Evolutionary conservation across 352 stramenopile species (phyloP).

Genomic region (Pythium phragmiticola): DNA sequence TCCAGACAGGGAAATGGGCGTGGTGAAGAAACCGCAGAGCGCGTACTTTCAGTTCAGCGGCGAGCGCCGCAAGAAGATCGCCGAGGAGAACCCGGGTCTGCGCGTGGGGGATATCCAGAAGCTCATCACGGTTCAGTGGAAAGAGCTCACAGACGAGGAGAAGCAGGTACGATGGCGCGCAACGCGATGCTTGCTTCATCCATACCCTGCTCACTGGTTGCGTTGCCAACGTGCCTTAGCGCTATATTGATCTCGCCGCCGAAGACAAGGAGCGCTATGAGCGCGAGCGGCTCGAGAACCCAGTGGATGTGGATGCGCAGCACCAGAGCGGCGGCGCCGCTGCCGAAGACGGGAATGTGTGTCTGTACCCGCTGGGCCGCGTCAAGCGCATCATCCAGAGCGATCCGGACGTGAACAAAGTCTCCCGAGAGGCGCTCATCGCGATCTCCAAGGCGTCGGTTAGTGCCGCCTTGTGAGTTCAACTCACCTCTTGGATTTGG

Average conservation of each 20-base stretch:
- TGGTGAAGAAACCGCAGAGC: constrained; percentile 84
- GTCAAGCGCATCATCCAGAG: constrained; percentile 94
- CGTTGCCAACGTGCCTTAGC: constrained; percentile 21
- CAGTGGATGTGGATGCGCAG: constrained; percentile 52
- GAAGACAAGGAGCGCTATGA: constrained; percentile 88
- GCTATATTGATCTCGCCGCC: constrained; percentile 79
- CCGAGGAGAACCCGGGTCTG: constrained; percentile 53
- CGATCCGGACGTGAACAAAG: constrained; percentile 89
- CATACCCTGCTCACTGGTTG: neutral
- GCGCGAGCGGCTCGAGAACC: constrained; percentile 70
- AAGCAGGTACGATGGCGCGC: constrained; percentile 51
- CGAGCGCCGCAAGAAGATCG: constrained; percentile 68
- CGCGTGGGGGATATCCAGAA: constrained; percentile 86
- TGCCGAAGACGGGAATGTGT: constrained; percentile 32
- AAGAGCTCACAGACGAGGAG: constrained; percentile 74
- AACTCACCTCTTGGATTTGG: neutral
- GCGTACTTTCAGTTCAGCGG: constrained; percentile 87
- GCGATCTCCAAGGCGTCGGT: constrained; percentile 92
- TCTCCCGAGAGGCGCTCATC: constrained; percentile 91
- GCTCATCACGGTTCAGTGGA: constrained; percentile 90
- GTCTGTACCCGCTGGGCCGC: constrained; percentile 69
- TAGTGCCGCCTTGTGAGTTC: neutral
- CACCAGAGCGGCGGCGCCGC: constrained; percentile 32
- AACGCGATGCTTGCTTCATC: neutral
- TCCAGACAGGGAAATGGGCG: constrained; percentile 32